phyloP scores from a whole-genome alignment of 1,284 basidiomycete species.

The Macrocystidia cucumis region DNA sequence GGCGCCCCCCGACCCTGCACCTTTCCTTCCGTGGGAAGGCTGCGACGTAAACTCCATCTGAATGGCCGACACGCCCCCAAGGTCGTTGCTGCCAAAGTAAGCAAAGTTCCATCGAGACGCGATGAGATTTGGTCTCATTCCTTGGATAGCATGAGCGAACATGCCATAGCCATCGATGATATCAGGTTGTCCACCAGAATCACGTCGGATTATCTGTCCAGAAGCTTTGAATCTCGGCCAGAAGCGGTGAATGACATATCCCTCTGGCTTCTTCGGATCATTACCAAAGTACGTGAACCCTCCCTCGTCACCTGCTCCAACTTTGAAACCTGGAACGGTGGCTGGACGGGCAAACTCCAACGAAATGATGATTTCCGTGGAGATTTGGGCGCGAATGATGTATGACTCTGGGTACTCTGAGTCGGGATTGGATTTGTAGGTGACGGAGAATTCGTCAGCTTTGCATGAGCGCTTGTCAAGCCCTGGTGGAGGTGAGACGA shows the following conservation, averaged over 20 bases:
- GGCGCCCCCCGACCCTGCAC: constrained; percentile 72
- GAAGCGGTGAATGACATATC: constrained; percentile 89
- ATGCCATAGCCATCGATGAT: constrained; percentile 76
- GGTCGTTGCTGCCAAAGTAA: constrained; percentile 71
- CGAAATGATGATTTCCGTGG: constrained; percentile 75
- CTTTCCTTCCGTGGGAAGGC: constrained; percentile 66
- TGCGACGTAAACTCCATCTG: constrained; percentile 97
- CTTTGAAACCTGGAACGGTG: constrained; percentile 82
- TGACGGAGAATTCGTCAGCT: constrained; percentile 85
- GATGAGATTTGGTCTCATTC: constrained; percentile 94
- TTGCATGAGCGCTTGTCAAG: constrained; percentile 87
- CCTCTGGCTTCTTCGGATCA: constrained; percentile 70
- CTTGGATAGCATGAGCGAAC: constrained; percentile 96
- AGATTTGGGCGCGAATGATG: constrained; percentile 75
- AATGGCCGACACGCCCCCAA: constrained; percentile 78
- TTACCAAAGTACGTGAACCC: constrained; percentile 90
- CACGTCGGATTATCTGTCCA: constrained; percentile 70
- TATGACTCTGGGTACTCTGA: constrained; percentile 72
- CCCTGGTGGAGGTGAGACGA: constrained; percentile 65
- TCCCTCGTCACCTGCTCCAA: constrained; percentile 82
- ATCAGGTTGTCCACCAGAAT: constrained; percentile 66
- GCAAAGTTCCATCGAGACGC: constrained; percentile 96
- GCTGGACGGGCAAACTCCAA: constrained; percentile 69
- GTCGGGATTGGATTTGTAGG: constrained; percentile 56
- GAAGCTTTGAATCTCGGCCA: constrained; percentile 70